Evolutionary conservation across 257 asterid species (phyloP).

Genomic region (Scutellaria barbata): DNA sequence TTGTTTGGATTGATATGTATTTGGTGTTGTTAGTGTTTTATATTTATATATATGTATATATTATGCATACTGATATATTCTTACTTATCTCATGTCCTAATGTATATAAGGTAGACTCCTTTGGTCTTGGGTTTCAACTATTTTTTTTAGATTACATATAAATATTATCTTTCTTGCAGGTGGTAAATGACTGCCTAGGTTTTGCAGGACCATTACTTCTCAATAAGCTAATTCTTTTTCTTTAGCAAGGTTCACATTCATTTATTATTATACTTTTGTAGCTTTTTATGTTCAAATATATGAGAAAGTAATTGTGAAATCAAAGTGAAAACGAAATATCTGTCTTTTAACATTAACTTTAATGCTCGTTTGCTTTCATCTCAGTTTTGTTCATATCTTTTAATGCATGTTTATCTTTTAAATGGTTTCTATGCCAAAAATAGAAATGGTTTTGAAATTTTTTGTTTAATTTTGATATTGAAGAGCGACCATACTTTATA

Average conservation of each 20-base stretch:
- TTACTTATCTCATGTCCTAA: neutral
- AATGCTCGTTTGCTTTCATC: neutral
- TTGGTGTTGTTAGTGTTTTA: neutral
- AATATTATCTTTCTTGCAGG: constrained; percentile 65
- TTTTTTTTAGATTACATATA: too few species aligned
- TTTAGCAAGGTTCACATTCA: constrained; percentile 73
- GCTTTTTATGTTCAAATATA: constrained; percentile 10
- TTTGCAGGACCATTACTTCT: constrained; percentile 94
- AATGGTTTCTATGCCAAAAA: neutral
- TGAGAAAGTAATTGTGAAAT: neutral
- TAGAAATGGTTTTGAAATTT: neutral
- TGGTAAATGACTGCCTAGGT: constrained; percentile 85
- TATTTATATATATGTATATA: neutral
- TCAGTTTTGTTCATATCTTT: neutral
- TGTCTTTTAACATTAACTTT: neutral
- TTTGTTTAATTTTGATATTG: too few species aligned
- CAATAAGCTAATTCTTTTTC: constrained; percentile 84
- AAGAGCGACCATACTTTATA: neutral
- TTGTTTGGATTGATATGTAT: too few species aligned
- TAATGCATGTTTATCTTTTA: neutral
- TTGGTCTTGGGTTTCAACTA: too few species aligned
- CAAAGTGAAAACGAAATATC: neutral
- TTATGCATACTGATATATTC: neutral
- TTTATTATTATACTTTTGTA: neutral
- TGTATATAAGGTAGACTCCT: too few species aligned